A percentile compares a stretch with the other conserved stretches of the same genome.
phyloP scores from a whole-genome alignment of 306 rosid species.

The Gillenia trifoliata region DNA sequence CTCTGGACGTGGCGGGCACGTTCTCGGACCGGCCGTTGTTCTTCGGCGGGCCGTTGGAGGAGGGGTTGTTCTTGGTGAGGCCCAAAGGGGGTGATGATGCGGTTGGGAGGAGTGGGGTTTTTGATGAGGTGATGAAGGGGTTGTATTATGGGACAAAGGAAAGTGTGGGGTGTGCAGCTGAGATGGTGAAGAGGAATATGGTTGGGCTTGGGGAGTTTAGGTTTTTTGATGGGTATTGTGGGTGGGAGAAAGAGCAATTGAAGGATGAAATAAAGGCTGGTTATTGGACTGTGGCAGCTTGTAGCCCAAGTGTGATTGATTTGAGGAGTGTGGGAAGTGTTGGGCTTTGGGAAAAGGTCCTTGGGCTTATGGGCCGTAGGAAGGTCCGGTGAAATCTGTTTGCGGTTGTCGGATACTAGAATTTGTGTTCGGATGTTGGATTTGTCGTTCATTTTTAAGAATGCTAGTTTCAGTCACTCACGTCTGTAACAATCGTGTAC shows the following conservation, averaged over 20 bases:
- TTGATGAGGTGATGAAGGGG: conserved; percentile 83
- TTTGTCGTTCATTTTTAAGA: not conserved
- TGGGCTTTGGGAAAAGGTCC: conserved; percentile 77
- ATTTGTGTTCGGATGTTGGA: not conserved
- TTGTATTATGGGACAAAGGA: conserved; percentile 73
- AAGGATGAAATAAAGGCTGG: conserved; percentile 61
- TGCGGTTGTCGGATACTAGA: not conserved
- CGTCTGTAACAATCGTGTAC: not conserved
- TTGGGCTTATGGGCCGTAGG: conserved; percentile 66
- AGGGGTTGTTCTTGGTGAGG: conserved; percentile 62
- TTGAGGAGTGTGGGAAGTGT: conserved; percentile 32
- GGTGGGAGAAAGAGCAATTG: conserved; percentile 78
- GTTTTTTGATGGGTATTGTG: conserved; percentile 93
- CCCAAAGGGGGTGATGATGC: conserved; percentile 34
- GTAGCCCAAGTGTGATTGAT: conserved; percentile 73
- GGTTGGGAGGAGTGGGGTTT: conserved; percentile 61
- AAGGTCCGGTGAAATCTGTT: conserved; percentile 43
- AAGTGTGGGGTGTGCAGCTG: conserved; percentile 77
- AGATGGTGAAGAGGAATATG: conserved; percentile 72
- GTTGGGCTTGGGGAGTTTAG: conserved; percentile 62
- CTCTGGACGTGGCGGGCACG: conserved; percentile 50
- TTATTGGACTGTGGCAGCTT: conserved; percentile 89
- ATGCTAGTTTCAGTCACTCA: not conserved
- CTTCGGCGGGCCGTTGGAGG: conserved; percentile 89
- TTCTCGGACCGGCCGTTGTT: conserved; percentile 66